These are phyloP conservation scores for Trichoderma semiorbis DNA, from an alignment of 2,329 filamentous ascomycete genomes.

Conservation along the genomic window DNA sequence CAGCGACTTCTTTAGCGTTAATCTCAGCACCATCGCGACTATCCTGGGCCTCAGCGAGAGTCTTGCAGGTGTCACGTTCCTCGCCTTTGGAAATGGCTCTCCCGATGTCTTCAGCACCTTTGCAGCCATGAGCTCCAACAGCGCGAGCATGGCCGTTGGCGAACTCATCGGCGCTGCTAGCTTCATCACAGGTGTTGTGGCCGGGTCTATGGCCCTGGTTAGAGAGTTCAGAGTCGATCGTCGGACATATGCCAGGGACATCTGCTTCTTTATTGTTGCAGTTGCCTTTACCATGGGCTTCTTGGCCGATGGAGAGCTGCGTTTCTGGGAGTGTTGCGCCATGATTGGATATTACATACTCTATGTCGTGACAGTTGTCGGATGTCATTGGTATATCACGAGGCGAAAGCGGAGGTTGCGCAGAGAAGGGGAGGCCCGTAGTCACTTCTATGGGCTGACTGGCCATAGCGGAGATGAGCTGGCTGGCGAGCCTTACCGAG, in stretches of 20 bases:
- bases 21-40: slow-evolving; percentile 86
- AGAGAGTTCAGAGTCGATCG: slow-evolving; percentile 87
- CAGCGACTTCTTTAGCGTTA: slow-evolving; percentile 97
- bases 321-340: slow-evolving; percentile 80
- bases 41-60: slow-evolving; percentile 93
- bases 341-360: slow-evolving; percentile 93
- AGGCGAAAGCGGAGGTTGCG: slow-evolving; percentile 58
- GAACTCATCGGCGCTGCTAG: slow-evolving; percentile 92
- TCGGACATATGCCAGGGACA: slow-evolving; percentile 86
- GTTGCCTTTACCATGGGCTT: slow-evolving; percentile 85
- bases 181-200: slow-evolving; percentile 95
- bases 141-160: slow-evolving; percentile 92
- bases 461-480: slow-evolving; percentile 52
- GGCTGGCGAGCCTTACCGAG: slow-evolving; percentile 58
- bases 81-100: slow-evolving; percentile 96
- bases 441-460: slow-evolving; percentile 63
- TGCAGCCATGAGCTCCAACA: slow-evolving; percentile 94
- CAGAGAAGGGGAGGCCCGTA: slow-evolving; percentile 68
- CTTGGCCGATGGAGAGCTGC: slow-evolving; percentile 76
- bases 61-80: slow-evolving; percentile 90
- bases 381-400: slow-evolving; percentile 84
- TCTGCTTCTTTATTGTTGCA: slow-evolving; percentile 86
- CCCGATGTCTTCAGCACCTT: slow-evolving; percentile 99
- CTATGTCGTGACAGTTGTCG: slow-evolving; percentile 84
- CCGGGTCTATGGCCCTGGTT: slow-evolving; percentile 96